A percentile compares a stretch with the other conserved stretches of the same genome.
Conservation (phyloP, 345 rosid species). For the Diplotaxis tenuifolia region DNA sequence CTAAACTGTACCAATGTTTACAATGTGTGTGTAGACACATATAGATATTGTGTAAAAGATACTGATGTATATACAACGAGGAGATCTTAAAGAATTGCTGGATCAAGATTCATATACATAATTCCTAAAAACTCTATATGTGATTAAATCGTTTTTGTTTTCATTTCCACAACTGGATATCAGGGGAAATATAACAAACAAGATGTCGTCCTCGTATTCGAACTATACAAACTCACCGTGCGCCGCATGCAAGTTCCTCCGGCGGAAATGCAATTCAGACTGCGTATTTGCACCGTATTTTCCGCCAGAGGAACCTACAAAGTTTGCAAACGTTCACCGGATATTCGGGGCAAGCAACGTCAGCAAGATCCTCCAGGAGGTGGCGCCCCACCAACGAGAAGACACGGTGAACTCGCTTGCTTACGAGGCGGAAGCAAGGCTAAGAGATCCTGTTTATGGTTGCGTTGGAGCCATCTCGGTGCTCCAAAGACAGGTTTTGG, state of each 20-base stretch:
- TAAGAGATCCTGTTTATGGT: conserved; percentile 68
- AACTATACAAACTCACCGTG: conserved; percentile 68
- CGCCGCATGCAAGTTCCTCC: conserved; percentile 71
- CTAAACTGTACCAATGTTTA: not conserved
- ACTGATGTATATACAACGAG: not conserved
- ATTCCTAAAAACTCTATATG: not conserved
- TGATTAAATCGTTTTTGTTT: not conserved
- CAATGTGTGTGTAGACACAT: not conserved
- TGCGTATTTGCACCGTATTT: conserved; percentile 70
- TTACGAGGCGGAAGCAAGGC: conserved; percentile 69
- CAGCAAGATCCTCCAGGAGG: conserved; percentile 61
- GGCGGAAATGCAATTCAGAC: conserved; percentile 57
- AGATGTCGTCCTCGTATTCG: conserved; percentile 32
- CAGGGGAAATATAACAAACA: not conserved
- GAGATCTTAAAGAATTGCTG: not conserved
- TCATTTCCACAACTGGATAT: not conserved
- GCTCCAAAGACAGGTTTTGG: conserved; percentile 57
- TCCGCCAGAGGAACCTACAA: conserved; percentile 68
- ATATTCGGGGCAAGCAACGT: conserved; percentile 75
- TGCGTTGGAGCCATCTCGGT: conserved; percentile 70
- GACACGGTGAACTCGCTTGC: conserved; percentile 68
- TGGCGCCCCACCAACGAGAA: conserved; percentile 57
- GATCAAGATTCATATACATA: not conserved
- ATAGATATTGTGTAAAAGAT: not conserved
- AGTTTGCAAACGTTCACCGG: conserved; percentile 65